phyloP scores from a whole-genome alignment of 108 stramenopile genomes.

The Stephanodiscus triporus region DNA sequence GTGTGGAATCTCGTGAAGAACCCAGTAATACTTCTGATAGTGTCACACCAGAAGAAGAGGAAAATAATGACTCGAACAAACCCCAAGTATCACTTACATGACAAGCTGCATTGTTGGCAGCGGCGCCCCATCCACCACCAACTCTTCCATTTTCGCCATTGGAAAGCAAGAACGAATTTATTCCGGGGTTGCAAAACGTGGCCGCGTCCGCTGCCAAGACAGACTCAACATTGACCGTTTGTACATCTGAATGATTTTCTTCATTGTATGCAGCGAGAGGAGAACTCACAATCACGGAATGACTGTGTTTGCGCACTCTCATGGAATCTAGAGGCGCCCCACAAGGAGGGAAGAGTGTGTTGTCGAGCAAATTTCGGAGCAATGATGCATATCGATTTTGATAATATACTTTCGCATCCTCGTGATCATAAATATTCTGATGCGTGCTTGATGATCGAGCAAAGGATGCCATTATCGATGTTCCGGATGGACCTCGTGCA shows the following conservation, averaged over 20 bases:
- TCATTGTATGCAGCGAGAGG: slow-evolving; percentile 1
- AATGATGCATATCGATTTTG: slow-evolving; percentile 36
- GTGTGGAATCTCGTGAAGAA: slow-evolving; percentile 31
- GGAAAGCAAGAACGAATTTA: slow-evolving; percentile 31
- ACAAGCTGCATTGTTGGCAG: slow-evolving; percentile 43
- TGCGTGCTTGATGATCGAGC: background rate
- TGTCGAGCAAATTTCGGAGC: slow-evolving; percentile 41
- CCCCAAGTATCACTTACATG: slow-evolving; percentile 44
- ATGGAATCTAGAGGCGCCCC: slow-evolving; percentile 49
- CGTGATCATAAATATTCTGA: background rate
- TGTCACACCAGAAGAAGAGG: slow-evolving; percentile 20
- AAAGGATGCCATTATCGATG: slow-evolving; percentile 27
- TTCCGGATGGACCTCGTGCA: slow-evolving; percentile 28
- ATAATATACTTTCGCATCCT: slow-evolving; percentile 17
- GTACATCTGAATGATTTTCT: slow-evolving; percentile 4
- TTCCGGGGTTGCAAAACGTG: slow-evolving; percentile 40
- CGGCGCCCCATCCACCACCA: slow-evolving; percentile 41
- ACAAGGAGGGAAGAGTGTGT: slow-evolving; percentile 40
- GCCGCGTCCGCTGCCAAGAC: slow-evolving; percentile 46
- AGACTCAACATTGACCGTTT: slow-evolving; percentile 37
- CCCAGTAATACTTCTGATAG: slow-evolving; percentile 43
- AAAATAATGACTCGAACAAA: slow-evolving; percentile 48
- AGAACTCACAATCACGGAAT: slow-evolving; percentile 31
- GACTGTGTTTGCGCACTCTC: slow-evolving; percentile 46
- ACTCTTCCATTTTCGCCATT: slow-evolving; percentile 9